Evolutionary conservation across 805 yeast genomes (phyloP), one percentile per base, ranked within the genome.

Genomic region (Candida oleophila): DNA sequence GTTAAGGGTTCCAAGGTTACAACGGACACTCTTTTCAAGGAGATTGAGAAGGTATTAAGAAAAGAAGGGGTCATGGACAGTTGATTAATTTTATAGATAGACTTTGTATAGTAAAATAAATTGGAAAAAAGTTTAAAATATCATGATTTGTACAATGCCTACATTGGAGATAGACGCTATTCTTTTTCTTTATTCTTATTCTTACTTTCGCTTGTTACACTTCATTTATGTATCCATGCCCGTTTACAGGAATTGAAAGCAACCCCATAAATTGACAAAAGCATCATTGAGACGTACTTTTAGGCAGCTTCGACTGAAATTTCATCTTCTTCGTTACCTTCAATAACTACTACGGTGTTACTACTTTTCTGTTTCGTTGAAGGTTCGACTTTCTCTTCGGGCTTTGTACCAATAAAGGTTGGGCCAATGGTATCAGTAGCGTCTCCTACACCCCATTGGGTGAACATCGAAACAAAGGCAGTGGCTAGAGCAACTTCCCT

Each of bases 1-100:
- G 76, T 78, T 28, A 81, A 78, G 52, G 94, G 94, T 4, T 83
- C 90, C 1, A 65, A 73, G 28, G 80, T 78, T 52, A 80, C 89
- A 4, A 77, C 86, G 44, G 75, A 68, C 32, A 81, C 81, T 50
- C 68, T 86, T 53, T 79, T 78, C 50, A 68, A 65, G 46, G 91
- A 86, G 58, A 76, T 85, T 51, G 82, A 80, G 54, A 81, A 79
- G 57, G 87, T 85, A 30, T 68, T 86, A 55, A 70, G 69, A 43
- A 81, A 82, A 60, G 90, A 85, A 61, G 81, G 82, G 30, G 87
- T 83, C 22, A 64, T 82, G 65, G 76, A 71, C 36, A 49, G 22
- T 12, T 43, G n/a, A 43, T 22, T 20, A 16, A 33, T 20, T 41
- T 41, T 28, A 30, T 28, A 41, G 37, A 35, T 41, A 38, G 4